Evolutionary conservation across 352 stramenopile genomes (phyloP), one percentile per base, ranked within the genome.

Genomic region (Globisporangium mamillatum): DNA sequence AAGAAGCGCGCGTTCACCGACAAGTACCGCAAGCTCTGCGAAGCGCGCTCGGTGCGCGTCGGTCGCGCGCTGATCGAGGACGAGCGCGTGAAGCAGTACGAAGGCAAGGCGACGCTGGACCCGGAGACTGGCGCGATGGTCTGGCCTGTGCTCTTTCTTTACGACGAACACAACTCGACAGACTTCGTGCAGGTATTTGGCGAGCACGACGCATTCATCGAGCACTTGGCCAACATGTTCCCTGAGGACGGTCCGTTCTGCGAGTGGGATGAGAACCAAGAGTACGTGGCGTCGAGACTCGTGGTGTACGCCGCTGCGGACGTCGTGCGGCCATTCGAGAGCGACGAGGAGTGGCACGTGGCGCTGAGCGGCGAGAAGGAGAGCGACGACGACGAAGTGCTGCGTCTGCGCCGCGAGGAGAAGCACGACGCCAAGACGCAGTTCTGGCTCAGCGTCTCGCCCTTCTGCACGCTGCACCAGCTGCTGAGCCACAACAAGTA

Each of bases 171-270:
- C 70, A 84, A 86, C 65, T 91, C 86, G 67, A 91, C 84, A 16
- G 89, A 96, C 71, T 94, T 95, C 72, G 84, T 94, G 53, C 75
- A 95, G 72, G 73, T 75, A 24, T 89, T 96, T 65, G 84, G 84
- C 25, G 89, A 96, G 69, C 75, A 92, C 41, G 89, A 96, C 70
- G 66, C 77, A 41, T 75, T 95, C 50, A 90, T 95, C 54, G 87
- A 95, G 68, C 89, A 96, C 73, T 67, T 96, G 63, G 89, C 87
- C 67, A 95, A 95, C 73, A 95, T 95, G 87, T 96, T 96, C 73
- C 89, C 89, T 0, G 89, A 96, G 61, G 86, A 94, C 53, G 89
- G 89, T 0, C 86, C 89, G 57, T 93, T 86, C 68, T 89, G 84
- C 52, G 76, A 94, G 24, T 96, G 89, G 89, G 89, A 96, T 73